Percentiles rank a stretch among this genome's conserved stretches.
phyloP scores from a whole-genome alignment of 148 eudicot genomes.

The Fallopia convolvulus region DNA sequence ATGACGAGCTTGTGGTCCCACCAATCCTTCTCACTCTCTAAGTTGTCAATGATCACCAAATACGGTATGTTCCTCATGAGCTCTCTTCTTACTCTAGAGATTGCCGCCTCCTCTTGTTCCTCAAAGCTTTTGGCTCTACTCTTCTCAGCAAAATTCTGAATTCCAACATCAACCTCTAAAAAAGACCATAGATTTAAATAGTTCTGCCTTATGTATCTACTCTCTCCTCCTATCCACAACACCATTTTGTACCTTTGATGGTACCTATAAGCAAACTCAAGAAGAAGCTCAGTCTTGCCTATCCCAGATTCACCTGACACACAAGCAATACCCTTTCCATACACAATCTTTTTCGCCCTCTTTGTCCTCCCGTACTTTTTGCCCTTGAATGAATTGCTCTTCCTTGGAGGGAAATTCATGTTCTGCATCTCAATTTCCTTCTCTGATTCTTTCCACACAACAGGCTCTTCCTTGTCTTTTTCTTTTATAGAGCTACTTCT shows the following conservation, averaged over 20 bases:
- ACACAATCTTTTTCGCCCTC: conserved; percentile 48
- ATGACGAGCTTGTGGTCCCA: conserved; percentile 89
- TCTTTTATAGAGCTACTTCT: conserved; percentile 59
- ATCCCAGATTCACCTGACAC: conserved; percentile 90
- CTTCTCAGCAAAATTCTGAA: conserved; percentile 61
- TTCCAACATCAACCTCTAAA: conserved; percentile 77
- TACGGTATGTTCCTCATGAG: conserved; percentile 88
- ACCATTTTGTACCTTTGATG: conserved; percentile 95
- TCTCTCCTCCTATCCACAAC: conserved; percentile 93
- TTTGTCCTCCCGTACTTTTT: conserved; percentile 46
- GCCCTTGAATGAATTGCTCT: conserved; percentile 26
- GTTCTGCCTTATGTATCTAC: conserved; percentile 88
- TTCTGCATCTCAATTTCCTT: conserved; percentile 91
- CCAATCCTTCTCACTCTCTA: conserved; percentile 95
- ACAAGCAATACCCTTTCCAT: conserved; percentile 89
- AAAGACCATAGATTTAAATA: conserved; percentile 78
- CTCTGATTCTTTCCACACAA: conserved; percentile 85
- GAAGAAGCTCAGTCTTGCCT: conserved; percentile 91
- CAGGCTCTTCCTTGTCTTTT: conserved; percentile 74
- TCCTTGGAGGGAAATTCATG: conserved; percentile 32
- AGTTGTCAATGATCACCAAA: conserved; percentile 78
- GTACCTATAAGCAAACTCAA: conserved; percentile 79
- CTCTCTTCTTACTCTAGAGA: conserved; percentile 73
- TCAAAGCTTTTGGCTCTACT: conserved; percentile 71
- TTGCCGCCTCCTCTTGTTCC: conserved; percentile 89